Evolutionary conservation across 2,329 filamentous ascomycete species (phyloP).

Genomic region (Lecanicillium sp.): DNA sequence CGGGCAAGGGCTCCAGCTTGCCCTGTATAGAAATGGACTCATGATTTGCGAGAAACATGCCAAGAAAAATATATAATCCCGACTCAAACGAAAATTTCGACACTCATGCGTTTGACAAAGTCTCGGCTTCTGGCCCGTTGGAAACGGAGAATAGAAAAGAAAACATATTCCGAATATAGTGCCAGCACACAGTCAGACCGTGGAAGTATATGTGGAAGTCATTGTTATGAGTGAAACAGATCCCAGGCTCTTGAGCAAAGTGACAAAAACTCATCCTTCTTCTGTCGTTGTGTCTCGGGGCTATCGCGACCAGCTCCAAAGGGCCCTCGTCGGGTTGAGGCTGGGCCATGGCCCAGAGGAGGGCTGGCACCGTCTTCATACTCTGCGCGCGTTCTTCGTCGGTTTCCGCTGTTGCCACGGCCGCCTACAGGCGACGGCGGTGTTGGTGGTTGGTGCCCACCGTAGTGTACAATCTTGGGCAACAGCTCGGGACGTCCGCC

Average conservation of each 20-base stretch:
- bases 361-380: constrained; percentile 90
- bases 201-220: constrained; percentile 15
- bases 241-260: constrained; percentile 92
- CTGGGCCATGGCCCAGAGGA: constrained; percentile 68
- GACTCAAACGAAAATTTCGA: no score
- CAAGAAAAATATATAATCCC: no score
- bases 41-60: no score
- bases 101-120: no score
- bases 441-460: constrained; percentile 85
- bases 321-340: constrained; percentile 52
- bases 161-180: background rate
- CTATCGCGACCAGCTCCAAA: constrained; percentile 78
- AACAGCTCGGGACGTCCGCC: constrained; percentile 88
- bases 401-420: constrained; percentile 38
- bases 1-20: no score
- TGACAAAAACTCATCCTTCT: constrained; percentile 86
- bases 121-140: no score
- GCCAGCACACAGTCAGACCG: no score
- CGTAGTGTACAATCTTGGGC: constrained; percentile 92
- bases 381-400: constrained; percentile 71
- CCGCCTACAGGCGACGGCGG: constrained; percentile 67
- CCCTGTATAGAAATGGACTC: no score
- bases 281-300: constrained; percentile 72
- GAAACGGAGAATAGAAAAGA: no score
- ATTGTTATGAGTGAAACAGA: constrained; percentile 74